Percentiles rank a stretch among this genome's conserved stretches.
Conservation (phyloP, 176 grass and related monocot species). For the maize (Zea mays) region Zm-B73-REFERENCE-NAM-5.0 NC_050096.1:287476501-287477000, state of each 20-base stretch:
- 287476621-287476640: slow-evolving; percentile 65
- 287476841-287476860: slow-evolving; percentile 83
- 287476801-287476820: slow-evolving; percentile 89
- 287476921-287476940: slow-evolving; percentile 80
- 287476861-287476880: slow-evolving; percentile 99
- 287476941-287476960: slow-evolving; percentile 91
- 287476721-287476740: slow-evolving; percentile 77
- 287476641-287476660: slow-evolving; percentile 79
- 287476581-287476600: slow-evolving; percentile 98
- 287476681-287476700: slow-evolving; percentile 81
- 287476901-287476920: slow-evolving; percentile 82
- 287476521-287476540: slow-evolving; percentile 69
- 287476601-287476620: slow-evolving; percentile 88
- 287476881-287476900: slow-evolving; percentile 91
- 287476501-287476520: slow-evolving; percentile 82
- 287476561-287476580: slow-evolving; percentile 90
- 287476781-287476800: slow-evolving; percentile 95
- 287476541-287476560: slow-evolving; percentile 82
- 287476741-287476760: slow-evolving; percentile 99
- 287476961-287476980: slow-evolving; percentile 84
- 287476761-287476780: slow-evolving; percentile 85
- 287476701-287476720: slow-evolving; percentile 76
- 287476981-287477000: slow-evolving; percentile 76
- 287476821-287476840: slow-evolving; percentile 92
- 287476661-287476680: slow-evolving; percentile 95